phyloP scores from a whole-genome alignment of 2,329 filamentous ascomycete genomes.

The Allantophomopsis lycopodina region DNA sequence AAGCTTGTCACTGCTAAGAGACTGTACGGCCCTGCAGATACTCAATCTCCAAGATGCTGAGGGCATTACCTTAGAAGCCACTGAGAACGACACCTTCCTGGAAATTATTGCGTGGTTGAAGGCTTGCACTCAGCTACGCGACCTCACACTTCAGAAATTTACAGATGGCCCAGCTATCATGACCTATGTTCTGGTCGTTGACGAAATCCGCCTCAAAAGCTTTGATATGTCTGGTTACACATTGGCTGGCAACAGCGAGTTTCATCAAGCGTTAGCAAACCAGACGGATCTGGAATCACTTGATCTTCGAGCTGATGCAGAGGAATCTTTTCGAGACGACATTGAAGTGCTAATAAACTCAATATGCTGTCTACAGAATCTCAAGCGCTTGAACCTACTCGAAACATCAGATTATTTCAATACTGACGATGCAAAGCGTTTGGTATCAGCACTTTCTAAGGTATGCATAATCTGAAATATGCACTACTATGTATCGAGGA shows the following conservation, averaged over 20 bases:
- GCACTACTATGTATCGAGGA: background rate
- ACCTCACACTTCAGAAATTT: conserved; percentile 35
- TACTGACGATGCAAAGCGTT: conserved; percentile 29
- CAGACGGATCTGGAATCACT: conserved; percentile 32
- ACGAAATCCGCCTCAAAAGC: conserved; percentile 28
- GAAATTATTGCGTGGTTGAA: conserved; percentile 39
- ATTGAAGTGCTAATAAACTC: conserved; percentile 33
- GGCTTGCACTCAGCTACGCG: conserved; percentile 33
- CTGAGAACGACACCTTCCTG: conserved; percentile 35
- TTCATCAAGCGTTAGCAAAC: conserved; percentile 35
- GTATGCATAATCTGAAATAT: conserved; percentile 2
- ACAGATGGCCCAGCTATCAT: conserved; percentile 36
- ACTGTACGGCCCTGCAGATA: conserved; percentile 31
- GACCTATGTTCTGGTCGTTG: conserved; percentile 30
- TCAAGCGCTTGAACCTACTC: conserved; percentile 37
- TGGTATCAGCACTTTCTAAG: conserved; percentile 27
- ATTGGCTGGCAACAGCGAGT: conserved; percentile 30
- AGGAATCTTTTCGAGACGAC: conserved; percentile 29
- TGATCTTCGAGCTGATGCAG: conserved; percentile 29
- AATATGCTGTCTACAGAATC: conserved; percentile 33
- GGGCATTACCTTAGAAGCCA: conserved; percentile 31
- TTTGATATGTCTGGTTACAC: conserved; percentile 34
- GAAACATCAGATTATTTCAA: conserved; percentile 36
- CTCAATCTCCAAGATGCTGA: conserved; percentile 32
- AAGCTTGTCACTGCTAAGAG: conserved; percentile 31